Evolutionary conservation across 1,284 basidiomycete species (phyloP), one percentile per base, ranked within the genome.

Genomic region (Cutaneotrichosporon dermatis): DNA sequence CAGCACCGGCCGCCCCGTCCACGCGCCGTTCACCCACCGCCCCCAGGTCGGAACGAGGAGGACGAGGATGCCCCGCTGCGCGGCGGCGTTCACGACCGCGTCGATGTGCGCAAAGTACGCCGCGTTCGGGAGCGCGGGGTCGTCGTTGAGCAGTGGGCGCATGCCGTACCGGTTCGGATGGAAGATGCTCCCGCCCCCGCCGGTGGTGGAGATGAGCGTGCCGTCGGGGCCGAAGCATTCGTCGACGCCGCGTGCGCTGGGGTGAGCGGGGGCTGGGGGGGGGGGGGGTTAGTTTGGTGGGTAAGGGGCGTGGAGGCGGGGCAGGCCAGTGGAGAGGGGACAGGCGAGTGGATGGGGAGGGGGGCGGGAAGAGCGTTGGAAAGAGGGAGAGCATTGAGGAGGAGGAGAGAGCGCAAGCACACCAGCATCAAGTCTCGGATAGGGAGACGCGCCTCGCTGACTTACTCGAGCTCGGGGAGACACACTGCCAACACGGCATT

Each of bases 11-110:
- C 42, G 15, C 15, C 54, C 58, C 42, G 62, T 60, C 50, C 60
- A 63, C 6, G 64, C 64, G 7, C 64, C 62, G n/a, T 61, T 66
- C 41, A 69, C 58, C 46, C 63, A 69, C 2, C 63, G 42, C 1
- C 62, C 67, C 67, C 67, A 69, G 0, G 64, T 62, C 0, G 66
- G 66, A 1, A 67, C 55, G 33, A 67, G 56, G 9, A 46, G 35
- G 39, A 64, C 33, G 12, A 54, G 44, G 40, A 67, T 65, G 45
- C 54, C 65, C 16, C 61, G 51, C 2, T 25, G 12, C 4, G 65
- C 54, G 6, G 65, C 65, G 9, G 53, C 35, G 9, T 37, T 46
- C 45, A 67, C 46, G 2, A 65, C 60, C 3, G 37, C 41, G 50
- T 67, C 65, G 35, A 67, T 39, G 37, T 59, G 59, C 13, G 40